Evolutionary conservation across 257 asterid species (phyloP), one percentile per base, ranked within the genome.

Genomic region (Capsicum chinense): DNA sequence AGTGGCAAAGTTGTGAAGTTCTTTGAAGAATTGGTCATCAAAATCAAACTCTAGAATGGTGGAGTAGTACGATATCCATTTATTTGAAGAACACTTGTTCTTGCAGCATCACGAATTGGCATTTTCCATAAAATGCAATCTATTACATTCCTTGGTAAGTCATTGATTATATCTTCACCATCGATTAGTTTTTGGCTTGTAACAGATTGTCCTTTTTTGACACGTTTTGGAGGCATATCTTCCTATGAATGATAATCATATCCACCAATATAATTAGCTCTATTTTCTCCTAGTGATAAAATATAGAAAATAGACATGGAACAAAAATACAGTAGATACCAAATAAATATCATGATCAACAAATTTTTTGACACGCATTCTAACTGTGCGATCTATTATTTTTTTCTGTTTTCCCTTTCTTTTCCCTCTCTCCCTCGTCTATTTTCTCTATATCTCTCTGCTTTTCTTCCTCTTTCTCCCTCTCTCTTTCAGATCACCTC

Each of bases 21-120:
- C 58, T 48, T 47, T 73, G 80, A 39, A 73, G 42, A 73, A 73
- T 5, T 73, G 15, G 5, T 73, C 19, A 73, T 19, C 80, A 48
- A 73, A 73, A 19, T 19, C 57, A 37, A 47, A 73, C 35, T 73
- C 58, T 2, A n/a, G 12, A 48, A 73, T 73, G n/a, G 80, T 73
- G 47, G 56, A n/a, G 42, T 73, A 48, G 12, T 73, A n/a, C 3
- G 19, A 48, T 47, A 10, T 48, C 80, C 80, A 47, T 39, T 73
- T 73, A n/a, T 71, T n/a, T 11, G 59, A 73, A 73, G 12, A 47
- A 73, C 42, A 11, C 80, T 73, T 6, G 80, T 73, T 73, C 80
- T 73, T 6, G 11, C 56, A 73, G 59, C 59, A 5, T 73, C 79
- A 71, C 39, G 6, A n/a, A 71, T 47, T n/a, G 58, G 39, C 79